These are phyloP conservation scores for Metrosideros polymorpha DNA, from an alignment of 441 rosid species.

Conservation along the genomic window DNA sequence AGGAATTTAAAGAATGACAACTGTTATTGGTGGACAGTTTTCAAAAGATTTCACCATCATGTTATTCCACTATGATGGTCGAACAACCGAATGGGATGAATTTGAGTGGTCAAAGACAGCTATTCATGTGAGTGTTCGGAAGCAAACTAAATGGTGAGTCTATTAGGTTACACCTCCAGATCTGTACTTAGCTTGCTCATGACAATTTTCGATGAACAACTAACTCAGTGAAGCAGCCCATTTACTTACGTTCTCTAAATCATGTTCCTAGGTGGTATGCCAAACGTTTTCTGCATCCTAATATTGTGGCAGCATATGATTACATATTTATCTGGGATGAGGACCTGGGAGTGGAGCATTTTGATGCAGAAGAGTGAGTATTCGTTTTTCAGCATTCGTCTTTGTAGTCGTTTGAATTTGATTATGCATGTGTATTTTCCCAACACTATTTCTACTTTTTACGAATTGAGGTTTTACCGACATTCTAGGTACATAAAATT, in stretches of 20 bases:
- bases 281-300: slow-evolving; percentile 10
- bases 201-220: neutral
- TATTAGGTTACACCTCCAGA: neutral
- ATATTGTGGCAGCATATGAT: slow-evolving; percentile 3
- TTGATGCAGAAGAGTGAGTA: slow-evolving; percentile 9
- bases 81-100: slow-evolving; percentile 8
- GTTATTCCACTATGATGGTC: slow-evolving; percentile 14
- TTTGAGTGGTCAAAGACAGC: slow-evolving; percentile 13
- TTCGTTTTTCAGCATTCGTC: neutral
- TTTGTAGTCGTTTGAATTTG: neutral
- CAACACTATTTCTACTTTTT: neutral
- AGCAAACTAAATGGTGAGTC: slow-evolving; percentile 16
- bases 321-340: slow-evolving; percentile 13
- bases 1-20: neutral
- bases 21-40: slow-evolving; percentile 1
- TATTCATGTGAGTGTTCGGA: slow-evolving; percentile 10
- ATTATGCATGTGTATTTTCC: neutral
- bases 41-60: slow-evolving; percentile 8
- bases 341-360: slow-evolving; percentile 9
- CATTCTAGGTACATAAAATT: slow-evolving; percentile 2
- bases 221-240: neutral
- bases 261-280: slow-evolving; percentile 6
- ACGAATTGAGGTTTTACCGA: neutral
- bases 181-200: neutral
- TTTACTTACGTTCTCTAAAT: neutral